Base-by-base conservation (phyloP, 2,329 filamentous ascomycete species). In the Fusarium hainanense region DNA sequence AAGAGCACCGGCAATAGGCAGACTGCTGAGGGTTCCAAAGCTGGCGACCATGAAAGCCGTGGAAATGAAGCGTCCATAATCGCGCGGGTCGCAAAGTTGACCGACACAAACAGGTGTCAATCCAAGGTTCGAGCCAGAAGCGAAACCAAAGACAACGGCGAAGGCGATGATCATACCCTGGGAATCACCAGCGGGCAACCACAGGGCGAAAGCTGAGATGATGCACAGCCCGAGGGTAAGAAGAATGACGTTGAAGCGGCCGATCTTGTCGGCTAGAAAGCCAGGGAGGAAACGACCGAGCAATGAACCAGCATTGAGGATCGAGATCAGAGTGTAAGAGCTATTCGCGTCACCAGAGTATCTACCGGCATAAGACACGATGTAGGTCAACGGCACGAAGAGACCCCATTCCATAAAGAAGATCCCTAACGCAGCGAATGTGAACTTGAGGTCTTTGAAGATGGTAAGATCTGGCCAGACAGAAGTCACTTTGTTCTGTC, bases 221-320 rank as follows among this genome's bases (percentile, higher is more conserved):
- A 91, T 82, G 62, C 83, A 86, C 8, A 86, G 72, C 1, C 84
- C 79, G 27, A 93, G 87, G 0, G 91, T 90, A 20, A 89, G 78
- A 48, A 95, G 87, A 80, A 96, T 91, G 52, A 90, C 88, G 76
- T 97, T 97, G 82, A 93, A 97, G 6, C 93, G 88, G 1, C 94
- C 94, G 6, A 93, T 77, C 51, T 85, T 87, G 76, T 97, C 94
- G 0, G 93, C 91, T 11, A 93, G 81, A 66, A 92, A 85, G 0
- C 93, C 93, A 0, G 93, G 93, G 0, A 94, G 83, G 79, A 89
- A 92, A 23, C 94, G 88, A 5, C 94, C 94, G 10, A 96, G 81
- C 54, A 92, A 89, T 1, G 90, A 93, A 13, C 91, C 92, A 1
- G 88, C 92, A 76, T 96, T 97, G 74, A 97, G 85, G 61, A 96